phyloP scores from a whole-genome alignment of 2,329 filamentous ascomycete species.

The Orbilia brochopaga region DNA sequence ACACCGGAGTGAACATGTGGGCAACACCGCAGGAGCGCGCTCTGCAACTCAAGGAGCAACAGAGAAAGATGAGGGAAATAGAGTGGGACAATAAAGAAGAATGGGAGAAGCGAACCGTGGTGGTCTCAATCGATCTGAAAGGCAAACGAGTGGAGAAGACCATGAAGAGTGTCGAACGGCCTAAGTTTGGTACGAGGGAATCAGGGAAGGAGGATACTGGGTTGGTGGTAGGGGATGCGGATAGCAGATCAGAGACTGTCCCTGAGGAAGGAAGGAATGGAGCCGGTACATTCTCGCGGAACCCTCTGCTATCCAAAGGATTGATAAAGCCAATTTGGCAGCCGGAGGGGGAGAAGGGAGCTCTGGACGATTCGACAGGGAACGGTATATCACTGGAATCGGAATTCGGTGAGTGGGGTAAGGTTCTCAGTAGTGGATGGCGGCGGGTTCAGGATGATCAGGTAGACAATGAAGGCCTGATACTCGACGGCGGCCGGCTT shows the following conservation, averaged over 20 bases:
- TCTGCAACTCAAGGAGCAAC: slow-evolving; percentile 81
- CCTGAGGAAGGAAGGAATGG: background rate
- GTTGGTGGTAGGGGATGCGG: slow-evolving; percentile 17
- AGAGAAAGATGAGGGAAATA: slow-evolving; percentile 80
- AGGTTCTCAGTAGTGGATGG: slow-evolving; percentile 60
- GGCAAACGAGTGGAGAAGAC: slow-evolving; percentile 76
- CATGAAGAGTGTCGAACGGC: slow-evolving; percentile 68
- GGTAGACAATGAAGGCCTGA: slow-evolving; percentile 66
- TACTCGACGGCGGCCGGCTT: slow-evolving; percentile 65
- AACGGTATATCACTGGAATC: slow-evolving; percentile 26
- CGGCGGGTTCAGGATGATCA: slow-evolving; percentile 68
- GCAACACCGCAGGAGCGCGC: slow-evolving; percentile 82
- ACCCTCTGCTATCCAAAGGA: slow-evolving; percentile 34
- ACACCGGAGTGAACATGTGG: slow-evolving; percentile 74
- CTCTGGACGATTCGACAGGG: background rate
- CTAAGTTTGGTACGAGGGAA: slow-evolving; percentile 69
- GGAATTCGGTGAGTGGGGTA: slow-evolving; percentile 47
- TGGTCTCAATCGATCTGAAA: slow-evolving; percentile 82
- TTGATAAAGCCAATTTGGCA: slow-evolving; percentile 51
- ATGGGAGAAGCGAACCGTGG: slow-evolving; percentile 84
- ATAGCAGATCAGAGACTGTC: slow-evolving; percentile 18
- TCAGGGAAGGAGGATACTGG: slow-evolving; percentile 54
- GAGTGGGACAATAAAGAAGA: slow-evolving; percentile 85
- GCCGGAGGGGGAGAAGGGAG: slow-evolving; percentile 52
- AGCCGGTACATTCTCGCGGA: slow-evolving; percentile 38